Percentiles rank a stretch among this genome's conserved stretches.
Conservation (phyloP, 1,284 basidiomycete genomes). For the Tausonia pullulans region DNA sequence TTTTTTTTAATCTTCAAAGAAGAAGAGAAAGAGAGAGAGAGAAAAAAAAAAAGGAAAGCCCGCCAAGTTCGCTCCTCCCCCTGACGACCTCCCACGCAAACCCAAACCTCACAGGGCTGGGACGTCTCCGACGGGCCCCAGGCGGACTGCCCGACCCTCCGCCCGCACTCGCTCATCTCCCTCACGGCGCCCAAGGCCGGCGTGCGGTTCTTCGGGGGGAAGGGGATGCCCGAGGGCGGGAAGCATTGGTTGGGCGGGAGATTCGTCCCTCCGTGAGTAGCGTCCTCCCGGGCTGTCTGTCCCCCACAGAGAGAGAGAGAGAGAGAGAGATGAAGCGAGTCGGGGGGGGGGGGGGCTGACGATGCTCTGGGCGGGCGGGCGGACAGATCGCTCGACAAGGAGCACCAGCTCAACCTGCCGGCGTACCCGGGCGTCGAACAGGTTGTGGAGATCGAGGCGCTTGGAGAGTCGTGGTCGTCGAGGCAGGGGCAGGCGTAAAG, state of each 20-base stretch:
- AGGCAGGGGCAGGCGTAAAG: too few relatives aligned
- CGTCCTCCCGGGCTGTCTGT: not conserved
- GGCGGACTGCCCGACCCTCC: constrained; percentile 34
- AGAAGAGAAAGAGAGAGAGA: too few relatives aligned
- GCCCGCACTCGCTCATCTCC: constrained; percentile 73
- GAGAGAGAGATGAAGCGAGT: not conserved
- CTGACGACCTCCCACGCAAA: constrained; percentile 17
- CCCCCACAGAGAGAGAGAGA: too few relatives aligned
- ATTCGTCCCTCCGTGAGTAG: constrained; percentile 68
- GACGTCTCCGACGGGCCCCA: constrained; percentile 10
- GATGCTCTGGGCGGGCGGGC: constrained; percentile 14
- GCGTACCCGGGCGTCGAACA: constrained; percentile 63
- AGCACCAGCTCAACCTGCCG: constrained; percentile 64
- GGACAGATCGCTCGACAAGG: constrained; percentile 53
- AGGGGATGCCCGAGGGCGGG: constrained; percentile 37
- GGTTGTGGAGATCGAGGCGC: constrained; percentile 53
- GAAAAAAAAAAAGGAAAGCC: too few relatives aligned
- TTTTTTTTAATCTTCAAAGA: too few relatives aligned
- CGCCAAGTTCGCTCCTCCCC: constrained; percentile 19
- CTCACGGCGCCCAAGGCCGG: constrained; percentile 92
- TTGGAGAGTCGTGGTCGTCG: not conserved
- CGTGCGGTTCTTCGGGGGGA: constrained; percentile 46
- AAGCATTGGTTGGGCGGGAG: constrained; percentile 82
- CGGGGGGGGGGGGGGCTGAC: not conserved
- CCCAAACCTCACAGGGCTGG: constrained; percentile 15